Conservation (phyloP, 225 moss, liverwort and hornwort species). For the Lunularia cruciata region DNA sequence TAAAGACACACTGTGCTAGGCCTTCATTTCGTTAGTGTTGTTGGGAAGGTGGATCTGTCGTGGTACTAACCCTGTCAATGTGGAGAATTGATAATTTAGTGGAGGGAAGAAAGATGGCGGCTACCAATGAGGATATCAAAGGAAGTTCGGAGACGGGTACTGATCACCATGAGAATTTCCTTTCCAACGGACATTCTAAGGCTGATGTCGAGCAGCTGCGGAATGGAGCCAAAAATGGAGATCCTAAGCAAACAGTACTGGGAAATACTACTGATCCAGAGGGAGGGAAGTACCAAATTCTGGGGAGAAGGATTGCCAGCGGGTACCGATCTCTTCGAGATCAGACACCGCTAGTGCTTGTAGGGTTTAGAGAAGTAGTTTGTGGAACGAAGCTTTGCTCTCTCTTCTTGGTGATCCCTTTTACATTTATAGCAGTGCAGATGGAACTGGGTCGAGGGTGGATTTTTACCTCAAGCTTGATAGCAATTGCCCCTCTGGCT, state of each 20-base stretch:
- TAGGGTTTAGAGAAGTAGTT: constrained; percentile 14
- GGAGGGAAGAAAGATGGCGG: too few species aligned
- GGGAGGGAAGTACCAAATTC: background rate
- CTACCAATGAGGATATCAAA: too few species aligned
- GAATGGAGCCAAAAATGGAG: background rate
- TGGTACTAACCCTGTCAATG: too few species aligned
- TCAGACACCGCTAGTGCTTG: background rate
- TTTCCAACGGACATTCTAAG: too few species aligned
- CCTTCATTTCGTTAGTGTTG: too few species aligned
- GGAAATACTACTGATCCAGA: background rate
- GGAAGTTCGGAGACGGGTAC: too few species aligned
- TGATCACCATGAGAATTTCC: too few species aligned
- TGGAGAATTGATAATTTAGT: too few species aligned
- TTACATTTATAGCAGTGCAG: constrained; percentile 28
- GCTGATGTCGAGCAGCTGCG: background rate
- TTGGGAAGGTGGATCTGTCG: too few species aligned
- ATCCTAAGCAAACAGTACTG: background rate
- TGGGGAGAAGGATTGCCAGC: background rate
- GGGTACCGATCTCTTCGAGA: background rate
- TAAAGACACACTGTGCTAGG: too few species aligned
- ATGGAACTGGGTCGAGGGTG: constrained; percentile 35
- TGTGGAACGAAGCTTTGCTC: constrained; percentile 40
- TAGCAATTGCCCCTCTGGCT: constrained; percentile 81
- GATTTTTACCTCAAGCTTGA: constrained; percentile 59
- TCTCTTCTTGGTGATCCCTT: constrained; percentile 33